phyloP scores from a whole-genome alignment of 768 basidiomycete species.

The Paxillus rubicundulus region DNA sequence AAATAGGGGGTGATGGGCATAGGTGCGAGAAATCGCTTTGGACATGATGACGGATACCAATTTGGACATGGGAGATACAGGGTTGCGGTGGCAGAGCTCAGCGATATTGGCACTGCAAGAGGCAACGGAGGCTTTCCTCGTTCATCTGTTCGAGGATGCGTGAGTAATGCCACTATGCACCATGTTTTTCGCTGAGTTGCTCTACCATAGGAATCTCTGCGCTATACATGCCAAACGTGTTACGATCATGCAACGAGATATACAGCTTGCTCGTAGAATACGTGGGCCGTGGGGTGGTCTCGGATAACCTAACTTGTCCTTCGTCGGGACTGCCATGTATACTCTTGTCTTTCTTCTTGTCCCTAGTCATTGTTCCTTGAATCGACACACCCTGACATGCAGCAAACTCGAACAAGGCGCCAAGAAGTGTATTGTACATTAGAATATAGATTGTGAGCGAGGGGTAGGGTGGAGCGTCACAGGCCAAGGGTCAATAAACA shows the following conservation, averaged over 20 bases:
- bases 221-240: constrained; percentile 98
- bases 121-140: constrained; percentile 91
- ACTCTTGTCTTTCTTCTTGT: neutral
- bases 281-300: constrained; percentile 86
- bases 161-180: constrained; percentile 45
- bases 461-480: constrained; percentile 9
- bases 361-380: neutral
- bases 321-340: neutral
- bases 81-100: constrained; percentile 92
- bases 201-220: constrained; percentile 75
- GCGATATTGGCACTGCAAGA: constrained; percentile 94
- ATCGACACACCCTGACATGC: neutral
- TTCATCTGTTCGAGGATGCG: constrained; percentile 98
- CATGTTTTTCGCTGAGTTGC: neutral
- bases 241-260: constrained; percentile 96
- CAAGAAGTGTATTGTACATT: constrained; percentile 28
- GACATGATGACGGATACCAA: constrained; percentile 83
- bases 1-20: constrained; percentile 1
- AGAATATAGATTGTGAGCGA: constrained; percentile 20
- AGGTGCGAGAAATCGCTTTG: constrained; percentile 95
- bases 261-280: constrained; percentile 94
- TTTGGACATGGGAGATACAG: constrained; percentile 52
- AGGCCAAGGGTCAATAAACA: constrained; percentile 7
- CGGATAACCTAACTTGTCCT: constrained; percentile 34
- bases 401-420: neutral